These are phyloP conservation scores for Thielaviopsis populi DNA, from an alignment of 2,329 filamentous ascomycete species.

Conservation along the genomic window DNA sequence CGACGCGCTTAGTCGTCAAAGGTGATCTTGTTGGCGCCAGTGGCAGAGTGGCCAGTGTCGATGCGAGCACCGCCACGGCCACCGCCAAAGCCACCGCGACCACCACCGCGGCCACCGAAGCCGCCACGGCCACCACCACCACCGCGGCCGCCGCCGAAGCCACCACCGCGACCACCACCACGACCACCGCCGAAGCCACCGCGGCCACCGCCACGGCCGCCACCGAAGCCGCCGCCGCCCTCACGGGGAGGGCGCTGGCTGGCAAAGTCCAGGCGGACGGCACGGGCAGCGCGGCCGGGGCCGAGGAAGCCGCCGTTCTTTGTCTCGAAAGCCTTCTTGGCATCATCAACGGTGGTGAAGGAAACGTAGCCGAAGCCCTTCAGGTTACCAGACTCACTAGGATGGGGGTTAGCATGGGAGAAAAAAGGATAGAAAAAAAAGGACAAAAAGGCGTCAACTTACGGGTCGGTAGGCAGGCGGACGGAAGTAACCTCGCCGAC, in stretches of 20 bases:
- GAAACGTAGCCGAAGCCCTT: constrained; percentile 92
- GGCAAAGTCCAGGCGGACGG: constrained; percentile 72
- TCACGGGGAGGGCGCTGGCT: constrained; percentile 48
- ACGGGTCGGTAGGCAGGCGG: constrained; percentile 74
- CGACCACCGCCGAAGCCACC: constrained; percentile 34
- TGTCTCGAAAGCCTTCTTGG: constrained; percentile 55
- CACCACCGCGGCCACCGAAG: constrained; percentile 32
- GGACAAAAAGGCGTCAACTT: constrained; percentile 24
- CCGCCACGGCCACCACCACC: constrained; percentile 33
- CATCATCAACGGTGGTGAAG: constrained; percentile 69
- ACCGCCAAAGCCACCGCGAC: constrained; percentile 38
- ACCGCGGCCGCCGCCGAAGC: constrained; percentile 31
- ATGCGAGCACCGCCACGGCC: constrained; percentile 22
- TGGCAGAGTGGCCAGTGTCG: constrained; percentile 22
- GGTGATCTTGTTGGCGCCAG: constrained; percentile 60
- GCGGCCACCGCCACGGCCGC: constrained; percentile 38
- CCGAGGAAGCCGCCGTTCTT: constrained; percentile 52
- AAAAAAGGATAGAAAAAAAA: not conserved
- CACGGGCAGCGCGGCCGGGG: constrained; percentile 52
- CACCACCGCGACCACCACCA: constrained; percentile 33
- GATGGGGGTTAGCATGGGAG: constrained; percentile 19
- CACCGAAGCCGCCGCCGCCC: constrained; percentile 32
- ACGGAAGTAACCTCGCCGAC: constrained; percentile 60
- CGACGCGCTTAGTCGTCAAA: constrained; percentile 32
- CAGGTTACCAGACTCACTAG: constrained; percentile 59